phyloP scores from a whole-genome alignment of 208 protist species.

The Trypanosoma avium region DNA sequence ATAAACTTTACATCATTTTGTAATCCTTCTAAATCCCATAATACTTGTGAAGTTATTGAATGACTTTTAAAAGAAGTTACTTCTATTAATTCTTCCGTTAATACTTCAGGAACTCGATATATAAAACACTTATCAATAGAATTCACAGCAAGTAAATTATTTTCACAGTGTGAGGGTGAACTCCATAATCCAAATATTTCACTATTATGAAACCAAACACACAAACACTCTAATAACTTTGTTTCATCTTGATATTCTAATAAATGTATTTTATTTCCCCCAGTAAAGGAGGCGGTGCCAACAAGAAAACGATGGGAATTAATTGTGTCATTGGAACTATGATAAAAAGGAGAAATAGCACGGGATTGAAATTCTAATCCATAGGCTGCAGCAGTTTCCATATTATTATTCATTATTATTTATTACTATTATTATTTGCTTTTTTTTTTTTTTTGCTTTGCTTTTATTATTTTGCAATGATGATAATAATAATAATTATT shows the following conservation, averaged over 20 bases:
- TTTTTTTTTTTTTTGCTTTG: neutral
- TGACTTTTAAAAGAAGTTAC: conserved; percentile 24
- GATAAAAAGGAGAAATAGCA: conserved; percentile 59
- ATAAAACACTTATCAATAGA: conserved; percentile 28
- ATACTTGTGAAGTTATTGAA: conserved; percentile 39
- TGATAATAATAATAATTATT: too few species aligned
- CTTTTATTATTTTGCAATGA: too few species aligned
- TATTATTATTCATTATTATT: too few species aligned
- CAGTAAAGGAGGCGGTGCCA: conserved; percentile 44
- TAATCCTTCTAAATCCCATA: conserved; percentile 86
- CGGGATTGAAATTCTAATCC: conserved; percentile 59
- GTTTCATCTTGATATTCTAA: conserved; percentile 75
- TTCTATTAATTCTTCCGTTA: conserved; percentile 42
- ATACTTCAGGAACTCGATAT: conserved; percentile 40
- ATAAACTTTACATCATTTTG: conserved; percentile 57
- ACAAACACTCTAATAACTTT: conserved; percentile 53
- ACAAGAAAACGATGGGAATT: conserved; percentile 71
- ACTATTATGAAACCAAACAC: conserved; percentile 60
- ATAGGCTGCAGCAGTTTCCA: conserved; percentile 52
- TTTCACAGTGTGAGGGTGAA: conserved; percentile 50
- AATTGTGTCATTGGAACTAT: conserved; percentile 33
- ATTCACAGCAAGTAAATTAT: conserved; percentile 45
- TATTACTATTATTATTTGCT: neutral
- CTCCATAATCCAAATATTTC: conserved; percentile 63
- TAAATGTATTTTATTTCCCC: conserved; percentile 73